Evolutionary conservation across 1,139 yeast genomes (phyloP), one percentile per base, ranked within the genome.

Genomic region (Trichomonascaceae sp.): DNA sequence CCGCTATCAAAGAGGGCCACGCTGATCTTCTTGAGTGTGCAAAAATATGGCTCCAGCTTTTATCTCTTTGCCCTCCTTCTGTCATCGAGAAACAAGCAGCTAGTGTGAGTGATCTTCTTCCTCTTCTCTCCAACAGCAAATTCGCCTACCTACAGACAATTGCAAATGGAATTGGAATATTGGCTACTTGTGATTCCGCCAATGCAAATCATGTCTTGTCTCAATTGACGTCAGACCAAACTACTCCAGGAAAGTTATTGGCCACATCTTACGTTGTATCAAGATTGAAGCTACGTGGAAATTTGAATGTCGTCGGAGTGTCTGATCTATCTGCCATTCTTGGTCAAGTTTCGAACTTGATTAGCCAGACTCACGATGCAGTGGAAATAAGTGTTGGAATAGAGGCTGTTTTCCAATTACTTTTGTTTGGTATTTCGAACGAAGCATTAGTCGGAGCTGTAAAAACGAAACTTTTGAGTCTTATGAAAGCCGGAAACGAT

Each of bases 401-500:
- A 3, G 80, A 75, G 18, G 70, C 81, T 6, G 55, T 85, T 3
- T 72, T 80, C 5, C 87, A 87, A 62, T 62, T 87, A 17, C 71
- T 85, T 0, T 75, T 81, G 39, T 85, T 74, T 70, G 93, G 91
- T 1, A 78, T 77, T 44, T 53, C 66, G 71, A 19, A 51, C 5
- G 43, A 47, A 0, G 62, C 64, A 12, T 63, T 77, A 10, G 58
- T 71, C 13, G 74, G 72, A 0, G 57, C 63, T 1, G 60, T 83
- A 24, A 66, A 66, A 47, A 49, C 54, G 13, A 46, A 36, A n/a
- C 47, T 61, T 13, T 32, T 57, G n/a, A 71, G 75, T 0, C 72
- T 74, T 45, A 81, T 83, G 8, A 77, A 80, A 58, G 82, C 80
- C 52, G 74, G 77, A 52, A 84, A 84, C 59, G 96, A 88, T 59